A percentile compares a stretch with the other conserved stretches of the same genome.
phyloP scores from a whole-genome alignment of 148 eudicot genomes.

The Dysphania ambrosioides region DNA sequence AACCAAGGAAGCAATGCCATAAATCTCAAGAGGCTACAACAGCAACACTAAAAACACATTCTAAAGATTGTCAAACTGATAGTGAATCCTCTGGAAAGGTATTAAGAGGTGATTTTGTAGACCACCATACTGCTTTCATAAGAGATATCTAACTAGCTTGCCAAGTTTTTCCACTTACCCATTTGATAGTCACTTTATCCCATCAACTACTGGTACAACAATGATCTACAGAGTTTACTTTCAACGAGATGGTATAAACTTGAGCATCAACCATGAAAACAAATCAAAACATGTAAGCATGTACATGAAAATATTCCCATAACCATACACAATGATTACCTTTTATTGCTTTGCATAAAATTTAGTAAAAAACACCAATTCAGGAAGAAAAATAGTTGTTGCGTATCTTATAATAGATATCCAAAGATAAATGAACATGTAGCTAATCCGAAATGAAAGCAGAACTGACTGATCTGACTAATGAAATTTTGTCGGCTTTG shows the following conservation, averaged over 20 bases:
- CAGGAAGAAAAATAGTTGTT: background rate
- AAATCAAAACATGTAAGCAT: background rate
- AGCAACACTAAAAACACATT: background rate
- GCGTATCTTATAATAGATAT: background rate
- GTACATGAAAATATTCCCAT: background rate
- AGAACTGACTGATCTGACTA: background rate
- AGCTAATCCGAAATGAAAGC: background rate
- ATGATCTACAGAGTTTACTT: background rate
- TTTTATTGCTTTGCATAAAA: background rate
- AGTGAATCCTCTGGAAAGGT: background rate
- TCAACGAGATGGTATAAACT: background rate
- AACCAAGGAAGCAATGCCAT: background rate
- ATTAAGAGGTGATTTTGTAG: background rate
- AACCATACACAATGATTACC: background rate
- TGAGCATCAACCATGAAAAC: conserved; percentile 5
- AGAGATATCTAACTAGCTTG: background rate
- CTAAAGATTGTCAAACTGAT: background rate
- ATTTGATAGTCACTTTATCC: background rate
- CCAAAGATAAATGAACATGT: background rate
- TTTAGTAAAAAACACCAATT: background rate
- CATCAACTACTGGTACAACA: background rate
- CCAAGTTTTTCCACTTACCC: background rate
- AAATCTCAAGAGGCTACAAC: background rate
- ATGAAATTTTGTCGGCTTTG: background rate
- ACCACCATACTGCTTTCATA: background rate